Evolutionary conservation across 2,329 filamentous ascomycete genomes (phyloP).

Genomic region (Aspergillus fructus): DNA sequence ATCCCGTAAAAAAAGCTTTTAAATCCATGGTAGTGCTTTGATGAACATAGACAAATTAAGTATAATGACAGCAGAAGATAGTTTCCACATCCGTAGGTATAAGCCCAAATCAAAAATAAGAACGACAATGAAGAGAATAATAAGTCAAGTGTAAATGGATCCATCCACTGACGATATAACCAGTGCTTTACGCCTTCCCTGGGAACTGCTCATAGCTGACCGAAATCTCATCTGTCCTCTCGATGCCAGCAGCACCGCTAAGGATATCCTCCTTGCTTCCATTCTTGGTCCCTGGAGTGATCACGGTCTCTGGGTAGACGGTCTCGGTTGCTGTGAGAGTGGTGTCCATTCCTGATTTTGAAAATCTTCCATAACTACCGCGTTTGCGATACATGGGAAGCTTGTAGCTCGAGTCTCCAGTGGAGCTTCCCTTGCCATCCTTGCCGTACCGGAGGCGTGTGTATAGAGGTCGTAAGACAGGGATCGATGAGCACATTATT

Average conservation of each 20-base stretch:
- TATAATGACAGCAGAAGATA: no score
- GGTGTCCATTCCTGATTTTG: neutral
- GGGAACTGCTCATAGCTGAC: slow-evolving; percentile 6
- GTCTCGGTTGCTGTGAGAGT: neutral
- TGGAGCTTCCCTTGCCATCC: slow-evolving; percentile 13
- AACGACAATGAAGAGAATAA: no score
- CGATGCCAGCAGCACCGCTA: slow-evolving; percentile 18
- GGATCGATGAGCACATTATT: slow-evolving; percentile 3
- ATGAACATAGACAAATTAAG: no score
- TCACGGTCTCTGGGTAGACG: neutral
- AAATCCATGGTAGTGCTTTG: no score
- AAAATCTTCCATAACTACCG: slow-evolving; percentile 15
- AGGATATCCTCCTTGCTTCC: slow-evolving; percentile 22
- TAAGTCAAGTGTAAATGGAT: no score
- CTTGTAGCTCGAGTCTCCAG: slow-evolving; percentile 20
- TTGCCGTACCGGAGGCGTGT: slow-evolving; percentile 14
- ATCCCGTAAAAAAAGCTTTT: fast-evolving
- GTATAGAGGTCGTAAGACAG: slow-evolving; percentile 2
- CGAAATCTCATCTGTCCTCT: slow-evolving; percentile 22
- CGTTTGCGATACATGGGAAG: slow-evolving; percentile 20
- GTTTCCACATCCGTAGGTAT: no score
- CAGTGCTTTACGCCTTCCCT: neutral
- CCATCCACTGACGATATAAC: neutral
- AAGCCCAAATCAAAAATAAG: no score
- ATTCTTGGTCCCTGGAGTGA: neutral